Evolutionary conservation across 192 early-diverging fungal genomes (phyloP).

Genomic region (Anaeromyces robustus): DNA sequence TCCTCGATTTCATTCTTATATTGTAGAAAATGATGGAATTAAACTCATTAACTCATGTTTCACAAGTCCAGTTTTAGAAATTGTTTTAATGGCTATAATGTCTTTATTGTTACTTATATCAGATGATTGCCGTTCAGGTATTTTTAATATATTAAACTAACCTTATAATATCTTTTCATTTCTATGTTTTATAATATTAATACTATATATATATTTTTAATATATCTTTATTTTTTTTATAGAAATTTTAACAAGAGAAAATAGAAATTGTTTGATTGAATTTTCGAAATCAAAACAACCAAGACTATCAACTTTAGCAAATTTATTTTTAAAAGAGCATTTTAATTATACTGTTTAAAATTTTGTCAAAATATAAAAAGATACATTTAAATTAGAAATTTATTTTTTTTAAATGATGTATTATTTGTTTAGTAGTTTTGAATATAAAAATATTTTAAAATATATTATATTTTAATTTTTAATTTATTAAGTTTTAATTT

Average conservation of each 20-base stretch:
- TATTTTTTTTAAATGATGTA: no score
- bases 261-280: neutral
- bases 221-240: no score
- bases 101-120: neutral
- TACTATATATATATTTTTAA: no score
- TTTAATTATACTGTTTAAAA: neutral
- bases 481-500: no score
- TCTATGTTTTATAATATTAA: no score
- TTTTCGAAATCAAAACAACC: neutral
- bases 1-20: neutral
- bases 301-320: neutral
- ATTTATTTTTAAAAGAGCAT: neutral
- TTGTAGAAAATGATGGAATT: neutral
- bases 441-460: no score
- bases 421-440: no score
- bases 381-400: no score
- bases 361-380: no score
- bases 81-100: neutral
- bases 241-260: neutral
- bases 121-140: neutral
- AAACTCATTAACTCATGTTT: neutral
- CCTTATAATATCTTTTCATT: no score
- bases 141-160: no score
- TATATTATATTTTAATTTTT: no score
- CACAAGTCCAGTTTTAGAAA: neutral